Conservation (phyloP, 2,329 filamentous ascomycete species). For the Laburnicola sp. region DNA sequence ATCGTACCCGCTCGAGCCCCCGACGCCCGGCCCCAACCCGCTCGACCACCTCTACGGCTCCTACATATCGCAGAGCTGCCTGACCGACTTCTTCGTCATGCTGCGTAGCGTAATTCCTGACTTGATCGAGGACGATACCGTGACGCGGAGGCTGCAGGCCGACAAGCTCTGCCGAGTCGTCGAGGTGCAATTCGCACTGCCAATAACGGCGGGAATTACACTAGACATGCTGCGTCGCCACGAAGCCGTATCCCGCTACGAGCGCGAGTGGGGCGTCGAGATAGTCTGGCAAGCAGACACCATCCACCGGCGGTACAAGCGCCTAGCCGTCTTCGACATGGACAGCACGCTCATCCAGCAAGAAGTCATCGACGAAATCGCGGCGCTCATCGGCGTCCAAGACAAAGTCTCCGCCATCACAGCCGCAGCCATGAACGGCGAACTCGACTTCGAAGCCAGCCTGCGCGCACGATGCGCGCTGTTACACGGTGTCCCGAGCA, state of each 20-base stretch:
- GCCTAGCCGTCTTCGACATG: constrained; percentile 97
- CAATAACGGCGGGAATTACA: constrained; percentile 52
- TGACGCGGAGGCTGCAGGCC: constrained; percentile 60
- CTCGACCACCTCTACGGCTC: constrained; percentile 60
- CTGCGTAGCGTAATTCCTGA: constrained; percentile 54
- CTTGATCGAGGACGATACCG: constrained; percentile 53
- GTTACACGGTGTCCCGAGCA: constrained; percentile 76
- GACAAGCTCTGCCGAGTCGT: constrained; percentile 64
- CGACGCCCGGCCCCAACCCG: constrained; percentile 57
- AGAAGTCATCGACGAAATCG: constrained; percentile 96
- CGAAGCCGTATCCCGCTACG: constrained; percentile 77
- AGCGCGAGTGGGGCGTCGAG: constrained; percentile 87
- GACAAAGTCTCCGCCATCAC: constrained; percentile 86
- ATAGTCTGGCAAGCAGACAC: constrained; percentile 75
- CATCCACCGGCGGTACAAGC: constrained; percentile 76
- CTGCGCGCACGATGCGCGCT: constrained; percentile 79
- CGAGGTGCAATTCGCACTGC: constrained; percentile 66
- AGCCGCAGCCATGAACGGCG: constrained; percentile 90
- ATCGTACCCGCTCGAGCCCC: constrained; percentile 59
- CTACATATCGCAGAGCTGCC: constrained; percentile 58
- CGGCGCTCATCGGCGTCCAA: constrained; percentile 79
- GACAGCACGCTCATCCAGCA: constrained; percentile 96
- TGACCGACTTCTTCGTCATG: constrained; percentile 59
- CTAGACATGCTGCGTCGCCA: constrained; percentile 75
- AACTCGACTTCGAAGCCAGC: constrained; percentile 86